phyloP scores from a whole-genome alignment of 306 rosid species.

The Vigna nakashimae region DNA sequence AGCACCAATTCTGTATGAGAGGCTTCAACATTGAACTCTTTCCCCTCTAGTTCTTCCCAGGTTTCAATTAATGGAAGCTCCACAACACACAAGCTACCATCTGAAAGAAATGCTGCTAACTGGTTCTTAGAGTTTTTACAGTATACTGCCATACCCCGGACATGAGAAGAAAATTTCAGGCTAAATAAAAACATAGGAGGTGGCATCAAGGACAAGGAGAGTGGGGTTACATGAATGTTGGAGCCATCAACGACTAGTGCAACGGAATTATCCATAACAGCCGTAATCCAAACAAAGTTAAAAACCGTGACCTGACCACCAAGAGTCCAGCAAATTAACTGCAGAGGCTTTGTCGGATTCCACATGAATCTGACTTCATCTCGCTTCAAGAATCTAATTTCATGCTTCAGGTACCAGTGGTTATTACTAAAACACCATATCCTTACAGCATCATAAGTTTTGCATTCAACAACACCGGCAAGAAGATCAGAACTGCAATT shows the following conservation, averaged over 20 bases:
- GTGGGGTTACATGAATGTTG: slow-evolving; percentile 74
- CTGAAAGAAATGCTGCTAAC: slow-evolving; percentile 75
- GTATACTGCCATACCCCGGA: slow-evolving; percentile 67
- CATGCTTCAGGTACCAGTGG: slow-evolving; percentile 91
- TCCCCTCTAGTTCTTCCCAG: slow-evolving; percentile 96
- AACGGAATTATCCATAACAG: slow-evolving; percentile 75
- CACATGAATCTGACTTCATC: slow-evolving; percentile 77
- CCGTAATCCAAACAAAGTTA: slow-evolving; percentile 81
- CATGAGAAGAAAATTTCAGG: slow-evolving; percentile 73
- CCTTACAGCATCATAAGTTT: slow-evolving; percentile 71
- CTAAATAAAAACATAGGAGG: slow-evolving; percentile 88
- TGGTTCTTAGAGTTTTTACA: slow-evolving; percentile 73
- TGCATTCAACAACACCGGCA: slow-evolving; percentile 81
- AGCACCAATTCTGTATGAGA: slow-evolving; percentile 51
- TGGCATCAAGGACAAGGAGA: slow-evolving; percentile 76
- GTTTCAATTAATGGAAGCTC: slow-evolving; percentile 85
- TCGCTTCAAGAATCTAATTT: slow-evolving; percentile 72
- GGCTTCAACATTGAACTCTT: slow-evolving; percentile 70
- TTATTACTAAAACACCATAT: slow-evolving; percentile 91
- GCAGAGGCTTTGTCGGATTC: slow-evolving; percentile 82
- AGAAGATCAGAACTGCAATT: slow-evolving; percentile 98
- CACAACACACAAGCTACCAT: slow-evolving; percentile 71
- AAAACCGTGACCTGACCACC: slow-evolving; percentile 72
- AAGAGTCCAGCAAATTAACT: slow-evolving; percentile 88
- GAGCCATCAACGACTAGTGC: slow-evolving; percentile 81